Evolutionary conservation across 2,329 filamentous ascomycete species (phyloP).

Genomic region (Aspergillus flavus): DNA sequence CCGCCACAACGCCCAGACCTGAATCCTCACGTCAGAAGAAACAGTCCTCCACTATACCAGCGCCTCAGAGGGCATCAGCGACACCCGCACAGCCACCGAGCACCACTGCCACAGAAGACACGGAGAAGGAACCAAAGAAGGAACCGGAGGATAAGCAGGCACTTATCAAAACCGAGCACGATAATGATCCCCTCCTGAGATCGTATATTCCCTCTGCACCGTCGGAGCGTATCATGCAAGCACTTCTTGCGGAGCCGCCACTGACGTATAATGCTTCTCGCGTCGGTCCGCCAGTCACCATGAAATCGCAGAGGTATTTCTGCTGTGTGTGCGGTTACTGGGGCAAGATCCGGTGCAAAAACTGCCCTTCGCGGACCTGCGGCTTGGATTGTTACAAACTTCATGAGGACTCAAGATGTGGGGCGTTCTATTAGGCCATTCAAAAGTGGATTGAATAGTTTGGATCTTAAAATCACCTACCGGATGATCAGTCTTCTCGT

Average conservation of each 20-base stretch:
- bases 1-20: conserved; percentile 20
- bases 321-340: conserved; percentile 55
- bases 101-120: conserved; percentile 7
- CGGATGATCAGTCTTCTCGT: neutral
- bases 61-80: conserved; percentile 9
- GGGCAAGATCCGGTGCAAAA: conserved; percentile 52
- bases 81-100: conserved; percentile 10
- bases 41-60: conserved; percentile 16
- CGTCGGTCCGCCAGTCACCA: conserved; percentile 36
- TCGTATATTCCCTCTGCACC: conserved; percentile 47
- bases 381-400: conserved; percentile 51
- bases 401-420: conserved; percentile 52
- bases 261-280: conserved; percentile 51
- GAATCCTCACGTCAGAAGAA: conserved; percentile 21
- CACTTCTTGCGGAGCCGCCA: conserved; percentile 49
- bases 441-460: conserved; percentile 2
- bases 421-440: conserved; percentile 37
- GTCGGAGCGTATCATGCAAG: conserved; percentile 49
- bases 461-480: neutral
- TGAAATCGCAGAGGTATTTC: conserved; percentile 44
- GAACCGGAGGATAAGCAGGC: conserved; percentile 21
- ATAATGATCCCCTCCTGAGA: conserved; percentile 46
- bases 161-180: conserved; percentile 39
- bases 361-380: conserved; percentile 50
- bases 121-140: conserved; percentile 17